These are phyloP conservation scores for Fusarium penzigii DNA, from an alignment of 2,329 filamentous ascomycete species.

Conservation along the genomic window DNA sequence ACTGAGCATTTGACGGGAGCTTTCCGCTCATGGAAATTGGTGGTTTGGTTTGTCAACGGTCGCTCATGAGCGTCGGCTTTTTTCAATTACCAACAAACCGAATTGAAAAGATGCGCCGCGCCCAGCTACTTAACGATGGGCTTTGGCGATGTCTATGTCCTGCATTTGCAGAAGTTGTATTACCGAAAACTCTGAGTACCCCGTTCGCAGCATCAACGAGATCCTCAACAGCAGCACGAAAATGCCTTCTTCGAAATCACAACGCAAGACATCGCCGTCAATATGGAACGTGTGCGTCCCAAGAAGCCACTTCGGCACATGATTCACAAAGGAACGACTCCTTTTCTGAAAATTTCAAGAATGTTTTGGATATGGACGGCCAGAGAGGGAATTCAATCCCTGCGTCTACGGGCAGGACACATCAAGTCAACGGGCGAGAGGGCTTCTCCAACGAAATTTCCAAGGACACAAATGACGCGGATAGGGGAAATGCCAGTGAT, in stretches of 20 bases:
- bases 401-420: background rate
- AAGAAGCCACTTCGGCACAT: background rate
- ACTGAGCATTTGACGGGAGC: constrained; percentile 7
- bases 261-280: constrained; percentile 15
- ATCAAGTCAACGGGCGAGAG: background rate
- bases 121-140: constrained; percentile 50
- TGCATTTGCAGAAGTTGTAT: constrained; percentile 45
- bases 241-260: constrained; percentile 3
- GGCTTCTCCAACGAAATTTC: background rate
- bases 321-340: background rate
- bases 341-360: constrained; percentile 7
- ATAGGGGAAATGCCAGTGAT: background rate
- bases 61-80: background rate
- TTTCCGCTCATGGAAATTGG: constrained; percentile 11
- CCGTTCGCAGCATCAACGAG: constrained; percentile 6
- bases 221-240: constrained; percentile 4
- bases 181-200: constrained; percentile 36
- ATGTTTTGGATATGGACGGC: background rate
- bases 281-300: constrained; percentile 15
- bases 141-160: constrained; percentile 67
- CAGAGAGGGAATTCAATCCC: background rate
- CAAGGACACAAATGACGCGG: background rate
- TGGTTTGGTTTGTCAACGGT: background rate
- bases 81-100: constrained; percentile 2
- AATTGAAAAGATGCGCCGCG: constrained; percentile 30